Evolutionary conservation across 2,329 filamentous ascomycete genomes (phyloP).

Genomic region (Whalleya microplaca): DNA sequence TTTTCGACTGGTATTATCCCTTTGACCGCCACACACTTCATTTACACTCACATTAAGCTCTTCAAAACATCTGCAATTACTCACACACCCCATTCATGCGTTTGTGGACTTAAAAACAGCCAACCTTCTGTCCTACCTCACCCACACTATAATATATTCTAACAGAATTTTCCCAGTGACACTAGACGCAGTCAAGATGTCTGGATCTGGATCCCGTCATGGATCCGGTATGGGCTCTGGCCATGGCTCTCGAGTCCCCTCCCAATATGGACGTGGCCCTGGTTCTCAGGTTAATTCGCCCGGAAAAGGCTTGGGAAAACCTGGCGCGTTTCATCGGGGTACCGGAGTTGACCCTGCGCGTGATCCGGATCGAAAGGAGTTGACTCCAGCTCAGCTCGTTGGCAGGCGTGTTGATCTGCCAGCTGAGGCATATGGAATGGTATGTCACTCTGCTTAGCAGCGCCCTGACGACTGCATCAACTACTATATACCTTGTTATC

Average conservation of each 20-base stretch:
- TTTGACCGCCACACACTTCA: no score
- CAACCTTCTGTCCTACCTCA: no score
- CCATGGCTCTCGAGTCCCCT: no score
- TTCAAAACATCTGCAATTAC: no score
- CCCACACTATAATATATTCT: background rate
- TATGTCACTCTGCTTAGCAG: constrained; percentile 30
- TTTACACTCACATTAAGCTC: no score
- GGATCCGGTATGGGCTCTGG: constrained; percentile 2
- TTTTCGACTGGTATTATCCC: no score
- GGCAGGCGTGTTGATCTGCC: constrained; percentile 60
- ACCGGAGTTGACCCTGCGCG: constrained; percentile 22
- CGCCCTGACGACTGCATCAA: background rate
- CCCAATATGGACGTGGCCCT: no score
- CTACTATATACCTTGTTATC: background rate
- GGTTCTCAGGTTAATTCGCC: constrained; percentile 3
- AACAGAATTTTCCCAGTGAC: background rate
- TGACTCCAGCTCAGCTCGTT: constrained; percentile 38
- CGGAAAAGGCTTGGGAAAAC: constrained; percentile 3
- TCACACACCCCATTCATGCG: no score
- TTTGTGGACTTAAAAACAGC: no score
- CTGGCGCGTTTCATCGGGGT: constrained; percentile 9
- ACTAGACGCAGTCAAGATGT: constrained; percentile 10
- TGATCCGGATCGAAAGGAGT: constrained; percentile 27
- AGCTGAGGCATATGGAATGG: constrained; percentile 56
- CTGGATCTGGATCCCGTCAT: constrained; percentile 9